Conservation (phyloP, 768 basidiomycete genomes). For the Boletus pseudopeckii region DNA sequence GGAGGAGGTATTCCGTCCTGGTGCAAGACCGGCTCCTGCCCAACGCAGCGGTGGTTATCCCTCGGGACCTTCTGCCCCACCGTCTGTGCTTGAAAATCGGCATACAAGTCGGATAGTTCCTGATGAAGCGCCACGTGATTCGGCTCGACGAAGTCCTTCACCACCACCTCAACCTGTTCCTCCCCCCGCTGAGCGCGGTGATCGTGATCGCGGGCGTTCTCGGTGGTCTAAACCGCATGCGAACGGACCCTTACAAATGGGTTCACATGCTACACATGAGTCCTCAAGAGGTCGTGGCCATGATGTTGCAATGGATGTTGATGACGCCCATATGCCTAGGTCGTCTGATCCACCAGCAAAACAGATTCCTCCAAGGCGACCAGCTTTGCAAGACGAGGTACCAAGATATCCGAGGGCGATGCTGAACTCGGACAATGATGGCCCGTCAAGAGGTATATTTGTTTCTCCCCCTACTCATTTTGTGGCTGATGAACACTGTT, state of each 20-base stretch:
- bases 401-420: conserved; percentile 39
- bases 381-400: conserved; percentile 24
- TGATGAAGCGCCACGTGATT: conserved; percentile 7
- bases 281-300: conserved; percentile 20
- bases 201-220: conserved; percentile 14
- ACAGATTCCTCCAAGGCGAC: conserved; percentile 15
- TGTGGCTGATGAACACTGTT: not conserved
- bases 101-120: not conserved
- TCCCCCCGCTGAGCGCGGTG: conserved; percentile 9
- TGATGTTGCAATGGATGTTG: conserved; percentile 28
- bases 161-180: conserved; percentile 4
- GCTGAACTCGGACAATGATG: conserved; percentile 25
- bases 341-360: conserved; percentile 17
- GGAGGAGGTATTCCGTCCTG: conserved; percentile 28
- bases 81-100: conserved; percentile 9
- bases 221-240: conserved; percentile 12
- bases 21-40: conserved; percentile 7
- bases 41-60: conserved; percentile 12
- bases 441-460: conserved; percentile 13
- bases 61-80: conserved; percentile 1
- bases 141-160: conserved; percentile 14
- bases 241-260: conserved; percentile 10
- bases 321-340: conserved; percentile 21
- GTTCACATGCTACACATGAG: conserved; percentile 18
- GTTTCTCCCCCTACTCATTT: not conserved